These are phyloP conservation scores for Xerocomus amazonicus DNA, from an alignment of 1,284 basidiomycete species.

Conservation along the genomic window DNA sequence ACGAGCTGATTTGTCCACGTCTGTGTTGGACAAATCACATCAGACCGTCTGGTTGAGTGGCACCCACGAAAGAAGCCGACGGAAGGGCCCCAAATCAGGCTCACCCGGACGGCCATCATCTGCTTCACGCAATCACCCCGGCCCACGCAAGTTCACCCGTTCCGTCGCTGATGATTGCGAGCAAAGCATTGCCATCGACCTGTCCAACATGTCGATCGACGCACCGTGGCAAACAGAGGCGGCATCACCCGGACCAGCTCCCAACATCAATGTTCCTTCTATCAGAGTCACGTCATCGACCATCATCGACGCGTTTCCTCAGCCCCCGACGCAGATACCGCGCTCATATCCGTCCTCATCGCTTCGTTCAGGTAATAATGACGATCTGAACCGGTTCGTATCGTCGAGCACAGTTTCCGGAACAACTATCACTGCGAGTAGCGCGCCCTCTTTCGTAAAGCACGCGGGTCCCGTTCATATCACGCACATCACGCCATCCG, in stretches of 20 bases:
- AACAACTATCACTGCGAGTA: conserved; percentile 66
- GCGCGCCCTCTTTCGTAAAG: conserved; percentile 77
- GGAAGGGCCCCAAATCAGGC: conserved; percentile 21
- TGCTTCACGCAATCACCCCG: conserved; percentile 19
- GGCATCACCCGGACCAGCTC: conserved; percentile 6
- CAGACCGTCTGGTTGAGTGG: conserved; percentile 15
- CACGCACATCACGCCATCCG: conserved; percentile 74
- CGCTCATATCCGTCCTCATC: conserved; percentile 51
- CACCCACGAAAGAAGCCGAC: conserved; percentile 21
- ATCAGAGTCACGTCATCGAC: conserved; percentile 31
- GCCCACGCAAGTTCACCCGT: conserved; percentile 27
- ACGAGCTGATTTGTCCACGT: conserved; percentile 12
- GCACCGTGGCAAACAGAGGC: conserved; percentile 29
- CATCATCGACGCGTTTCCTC: conserved; percentile 12
- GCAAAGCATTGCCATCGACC: conserved; percentile 25
- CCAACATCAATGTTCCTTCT: conserved; percentile 18
- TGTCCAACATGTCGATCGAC: conserved; percentile 38
- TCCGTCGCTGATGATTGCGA: conserved; percentile 26
- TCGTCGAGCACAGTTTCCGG: conserved; percentile 78
- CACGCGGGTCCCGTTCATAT: conserved; percentile 76
- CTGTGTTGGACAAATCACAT: conserved; percentile 21
- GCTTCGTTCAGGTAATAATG: conserved; percentile 48
- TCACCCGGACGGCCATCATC: conserved; percentile 28
- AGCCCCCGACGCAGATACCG: conserved; percentile 17
- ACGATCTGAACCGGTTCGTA: conserved; percentile 82